Base-by-base conservation (phyloP, 75 land plant species). In the Selaginella tamariscina region DNA sequence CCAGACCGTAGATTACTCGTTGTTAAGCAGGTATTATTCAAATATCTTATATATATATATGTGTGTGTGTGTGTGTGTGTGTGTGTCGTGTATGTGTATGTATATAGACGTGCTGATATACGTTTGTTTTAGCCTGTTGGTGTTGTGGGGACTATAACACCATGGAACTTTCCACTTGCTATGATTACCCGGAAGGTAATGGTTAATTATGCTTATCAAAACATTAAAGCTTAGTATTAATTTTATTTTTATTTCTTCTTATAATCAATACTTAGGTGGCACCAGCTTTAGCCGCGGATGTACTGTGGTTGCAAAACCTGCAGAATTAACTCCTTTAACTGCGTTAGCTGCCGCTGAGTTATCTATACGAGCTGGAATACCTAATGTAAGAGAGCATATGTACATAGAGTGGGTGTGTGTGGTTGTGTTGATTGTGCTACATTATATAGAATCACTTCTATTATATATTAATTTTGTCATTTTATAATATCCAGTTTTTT, bases 141-240 rank as follows among this genome's bases (percentile, higher is more conserved):
- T 73, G 98, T 94, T 65, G 96, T 89, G 65, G 98, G 91, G 59
- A 89, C 91, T 63, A 85, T 94, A 26, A 82, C 96, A 2, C 98
- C 98, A 0, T 94, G 98, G 98, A 94, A 94, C 72, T 94, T 94
- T 68, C 98, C 98, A 15, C 69, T 94, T 68, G 98, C 98, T 20
- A 94, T 94, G 98, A 89, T 89, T 65, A 89, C 96, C 20, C 82
- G 98, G 55, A 94, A 94, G 96, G 98, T 94, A 31, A 30, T 26
- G 49, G 32, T 59, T 70, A n/a, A n/a, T n/a, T n/a, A n/a, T n/a
- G n/a, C n/a, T n/a, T n/a, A 32, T 2, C 13, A 31, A n/a, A 64
- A 65, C 18, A 65, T 28, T 18, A 20, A 15, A 33, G 24, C 9
- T 1, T 20, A 67, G 54, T 20, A 26, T 13, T 15, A 22, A 1